A percentile compares a stretch with the other conserved stretches of the same genome.
phyloP scores from a whole-genome alignment of 2,329 filamentous ascomycete genomes.

The Venturiaceae sp. region DNA sequence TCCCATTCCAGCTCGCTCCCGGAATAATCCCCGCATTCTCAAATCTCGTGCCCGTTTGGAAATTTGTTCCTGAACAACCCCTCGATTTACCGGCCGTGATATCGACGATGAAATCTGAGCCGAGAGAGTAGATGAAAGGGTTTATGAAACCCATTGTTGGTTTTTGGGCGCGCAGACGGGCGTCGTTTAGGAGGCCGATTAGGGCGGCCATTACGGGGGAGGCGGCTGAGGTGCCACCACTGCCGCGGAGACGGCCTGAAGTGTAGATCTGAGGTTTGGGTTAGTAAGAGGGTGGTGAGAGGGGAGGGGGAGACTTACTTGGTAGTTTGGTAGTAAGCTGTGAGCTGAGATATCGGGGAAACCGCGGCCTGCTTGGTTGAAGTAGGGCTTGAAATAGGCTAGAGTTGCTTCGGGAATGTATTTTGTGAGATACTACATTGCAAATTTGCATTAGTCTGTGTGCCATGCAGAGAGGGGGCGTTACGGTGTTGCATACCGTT shows the following conservation, averaged over 20 bases:
- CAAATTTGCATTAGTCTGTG: neutral
- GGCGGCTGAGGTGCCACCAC: slow-evolving; percentile 9
- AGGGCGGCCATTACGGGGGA: slow-evolving; percentile 44
- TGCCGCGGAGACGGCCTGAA: neutral
- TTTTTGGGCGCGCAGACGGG: slow-evolving; percentile 35
- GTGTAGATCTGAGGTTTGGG: neutral
- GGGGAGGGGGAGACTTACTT: neutral
- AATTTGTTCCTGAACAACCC: slow-evolving; percentile 19
- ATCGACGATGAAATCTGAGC: slow-evolving; percentile 13
- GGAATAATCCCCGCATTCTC: neutral
- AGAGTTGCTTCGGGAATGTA: neutral
- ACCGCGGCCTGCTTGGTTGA: slow-evolving; percentile 8
- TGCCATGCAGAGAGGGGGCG: neutral
- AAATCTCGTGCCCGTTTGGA: neutral
- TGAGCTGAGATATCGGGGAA: slow-evolving; percentile 11
- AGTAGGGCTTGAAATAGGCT: slow-evolving; percentile 5
- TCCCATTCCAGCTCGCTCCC: slow-evolving; percentile 5
- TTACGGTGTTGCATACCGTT: neutral
- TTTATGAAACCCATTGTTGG: slow-evolving; percentile 44
- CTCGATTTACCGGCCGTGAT: slow-evolving; percentile 21
- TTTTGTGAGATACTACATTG: neutral
- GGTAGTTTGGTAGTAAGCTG: neutral
- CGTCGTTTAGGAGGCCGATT: slow-evolving; percentile 49
- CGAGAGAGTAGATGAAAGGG: slow-evolving; percentile 39
- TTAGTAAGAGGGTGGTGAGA: neutral